phyloP scores from a whole-genome alignment of 306 rosid genomes.

The Casuarina glauca region DNA sequence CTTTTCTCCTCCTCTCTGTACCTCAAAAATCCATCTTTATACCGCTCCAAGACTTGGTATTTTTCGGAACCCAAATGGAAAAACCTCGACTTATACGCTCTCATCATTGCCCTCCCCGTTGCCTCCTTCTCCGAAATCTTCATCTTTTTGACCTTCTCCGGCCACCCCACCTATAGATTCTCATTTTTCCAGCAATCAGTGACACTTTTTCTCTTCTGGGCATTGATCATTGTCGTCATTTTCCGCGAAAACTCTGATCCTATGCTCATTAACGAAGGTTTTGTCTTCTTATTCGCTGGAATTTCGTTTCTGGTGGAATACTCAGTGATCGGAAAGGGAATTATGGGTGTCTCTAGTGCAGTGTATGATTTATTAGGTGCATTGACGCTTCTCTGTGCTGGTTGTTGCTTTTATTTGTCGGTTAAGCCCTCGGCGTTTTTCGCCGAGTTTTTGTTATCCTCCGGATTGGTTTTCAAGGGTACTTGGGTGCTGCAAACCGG shows the following conservation, averaged over 20 bases:
- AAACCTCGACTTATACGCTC: slow-evolving; percentile 64
- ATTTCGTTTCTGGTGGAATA: slow-evolving; percentile 43
- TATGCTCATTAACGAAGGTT: slow-evolving; percentile 30
- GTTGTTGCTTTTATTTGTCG: slow-evolving; percentile 58
- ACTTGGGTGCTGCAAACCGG: slow-evolving; percentile 83
- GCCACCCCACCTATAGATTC: slow-evolving; percentile 64
- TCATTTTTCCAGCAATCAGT: slow-evolving; percentile 67
- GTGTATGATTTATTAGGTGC: slow-evolving; percentile 57
- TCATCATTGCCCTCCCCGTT: slow-evolving; percentile 62
- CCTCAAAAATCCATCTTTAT: slow-evolving; percentile 69
- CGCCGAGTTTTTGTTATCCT: slow-evolving; percentile 71
- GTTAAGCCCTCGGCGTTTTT: slow-evolving; percentile 60
- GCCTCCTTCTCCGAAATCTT: slow-evolving; percentile 68
- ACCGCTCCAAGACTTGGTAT: slow-evolving; percentile 74
- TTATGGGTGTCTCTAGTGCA: slow-evolving; percentile 53
- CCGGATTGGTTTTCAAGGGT: slow-evolving; percentile 72
- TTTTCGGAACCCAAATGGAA: slow-evolving; percentile 73
- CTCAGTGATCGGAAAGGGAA: slow-evolving; percentile 47
- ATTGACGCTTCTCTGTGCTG: slow-evolving; percentile 63
- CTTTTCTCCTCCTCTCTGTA: slow-evolving; percentile 69
- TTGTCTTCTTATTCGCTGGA: slow-evolving; percentile 30
- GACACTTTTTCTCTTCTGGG: slow-evolving; percentile 64
- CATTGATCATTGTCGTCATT: slow-evolving; percentile 46
- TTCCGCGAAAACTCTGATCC: slow-evolving; percentile 41
- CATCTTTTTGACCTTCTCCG: slow-evolving; percentile 60